Base-by-base conservation (phyloP, 2,329 filamentous ascomycete species). In the Cladosporium colombiae region DNA sequence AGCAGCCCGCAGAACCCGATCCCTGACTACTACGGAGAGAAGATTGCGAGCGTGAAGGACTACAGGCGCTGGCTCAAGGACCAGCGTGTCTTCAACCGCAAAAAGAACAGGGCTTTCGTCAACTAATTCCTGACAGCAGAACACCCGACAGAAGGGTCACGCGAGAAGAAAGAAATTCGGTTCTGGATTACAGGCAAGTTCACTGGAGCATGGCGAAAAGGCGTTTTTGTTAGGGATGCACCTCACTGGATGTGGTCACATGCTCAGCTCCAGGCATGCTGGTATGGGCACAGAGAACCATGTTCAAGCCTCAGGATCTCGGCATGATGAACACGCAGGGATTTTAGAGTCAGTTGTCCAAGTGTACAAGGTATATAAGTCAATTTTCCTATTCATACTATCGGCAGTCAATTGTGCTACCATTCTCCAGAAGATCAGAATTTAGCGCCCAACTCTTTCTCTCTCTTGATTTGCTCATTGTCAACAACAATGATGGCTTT, bases 31-130 rank as follows among this genome's bases (percentile, higher is more conserved):
- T 99, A 99, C 75, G 95, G 95, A 73, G 95, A 99, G 82, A 98
- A 97, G 85, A 97, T 99, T 73, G 91, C 91, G 61, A 97, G 93
- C 74, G 92, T 98, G 25, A 85, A 89, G 63, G 93, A 92, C 56
- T 99, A 98, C 79, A 85, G 95, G 74, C 89, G 92, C 78, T 99
- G 95, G 95, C 81, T 99, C 74, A 98, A 97, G 84, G 95, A 99
- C 76, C 95, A 98, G 83, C 86, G 94, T 68, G 94, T 93, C 11
- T 99, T 97, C 82, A 97, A 96, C 82, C 73, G 82, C 65, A 93
- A 93, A 83, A 96, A 96, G 87, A 89, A 88, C 77, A 63, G 61
- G 35, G 50, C 49, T n/a, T 63, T 63, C 35, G 50, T 63, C 56
- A 59, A 44, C 35, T 59, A 46, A 25, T 21, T 27, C 5, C 25